These are phyloP conservation scores for Halophytophthora batemanensis DNA, from an alignment of 352 stramenopile genomes.

Conservation along the genomic window DNA sequence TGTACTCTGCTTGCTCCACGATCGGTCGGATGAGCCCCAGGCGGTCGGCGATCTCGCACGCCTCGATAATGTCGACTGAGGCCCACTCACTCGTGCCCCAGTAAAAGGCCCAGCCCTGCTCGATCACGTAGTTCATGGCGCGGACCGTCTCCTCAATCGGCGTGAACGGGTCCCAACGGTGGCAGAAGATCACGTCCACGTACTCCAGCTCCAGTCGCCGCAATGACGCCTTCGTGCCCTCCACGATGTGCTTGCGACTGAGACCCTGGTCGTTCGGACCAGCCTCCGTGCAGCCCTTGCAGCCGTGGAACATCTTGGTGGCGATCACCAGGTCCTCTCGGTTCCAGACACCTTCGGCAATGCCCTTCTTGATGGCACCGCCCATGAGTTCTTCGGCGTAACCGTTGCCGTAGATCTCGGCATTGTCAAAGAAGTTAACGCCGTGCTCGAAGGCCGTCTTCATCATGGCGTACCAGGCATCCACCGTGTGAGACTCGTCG, in stretches of 20 bases:
- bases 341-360: slow-evolving; percentile 28
- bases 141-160: too few species aligned
- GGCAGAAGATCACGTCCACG: slow-evolving; percentile 63
- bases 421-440: slow-evolving; percentile 52
- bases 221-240: slow-evolving; percentile 37
- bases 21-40: slow-evolving; percentile 30
- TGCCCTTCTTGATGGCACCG: slow-evolving; percentile 37
- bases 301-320: slow-evolving; percentile 52
- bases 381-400: slow-evolving; percentile 33
- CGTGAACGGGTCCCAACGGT: slow-evolving; percentile 46
- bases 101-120: too few species aligned
- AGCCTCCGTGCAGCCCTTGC: slow-evolving; percentile 12
- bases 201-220: slow-evolving; percentile 41
- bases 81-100: slow-evolving; percentile 69
- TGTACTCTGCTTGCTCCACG: slow-evolving; percentile 61
- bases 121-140: too few species aligned
- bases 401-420: slow-evolving; percentile 29
- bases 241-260: slow-evolving; percentile 46
- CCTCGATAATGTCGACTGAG: slow-evolving; percentile 48
- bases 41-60: slow-evolving; percentile 36
- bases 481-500: slow-evolving; percentile 25
- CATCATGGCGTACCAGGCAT: slow-evolving; percentile 14
- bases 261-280: slow-evolving; percentile 28
- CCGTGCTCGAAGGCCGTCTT: slow-evolving; percentile 18
- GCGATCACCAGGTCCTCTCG: slow-evolving; percentile 56